phyloP scores from a whole-genome alignment of 805 yeast genomes.

The Saccharomyces jurei region DNA sequence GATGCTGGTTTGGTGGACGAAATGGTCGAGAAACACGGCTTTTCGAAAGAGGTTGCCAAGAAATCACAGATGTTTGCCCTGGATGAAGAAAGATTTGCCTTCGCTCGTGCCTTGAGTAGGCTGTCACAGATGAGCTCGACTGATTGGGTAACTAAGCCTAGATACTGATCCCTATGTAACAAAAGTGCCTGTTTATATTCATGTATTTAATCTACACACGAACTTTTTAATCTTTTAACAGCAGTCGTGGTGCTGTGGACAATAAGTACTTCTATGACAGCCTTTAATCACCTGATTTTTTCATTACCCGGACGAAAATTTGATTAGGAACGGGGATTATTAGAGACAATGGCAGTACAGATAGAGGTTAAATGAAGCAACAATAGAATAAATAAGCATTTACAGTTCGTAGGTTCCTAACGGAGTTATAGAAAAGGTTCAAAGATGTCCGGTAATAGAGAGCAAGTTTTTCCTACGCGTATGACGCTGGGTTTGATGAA shows the following conservation, averaged over 20 bases:
- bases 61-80: slow-evolving; percentile 73
- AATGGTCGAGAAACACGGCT: slow-evolving; percentile 67
- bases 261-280: background rate
- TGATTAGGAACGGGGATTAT: background rate
- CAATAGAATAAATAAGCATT: background rate
- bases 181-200: background rate
- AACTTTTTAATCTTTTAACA: background rate
- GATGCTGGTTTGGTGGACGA: slow-evolving; percentile 39
- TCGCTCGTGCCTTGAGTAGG: slow-evolving; percentile 88
- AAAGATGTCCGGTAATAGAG: slow-evolving; percentile 44
- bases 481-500: slow-evolving; percentile 96
- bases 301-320: background rate
- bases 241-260: background rate
- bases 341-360: background rate
- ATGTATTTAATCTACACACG: background rate
- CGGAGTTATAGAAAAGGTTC: background rate
- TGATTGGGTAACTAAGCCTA: slow-evolving; percentile 57
- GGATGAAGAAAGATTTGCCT: slow-evolving; percentile 94
- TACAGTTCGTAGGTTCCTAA: background rate
- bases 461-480: slow-evolving; percentile 94
- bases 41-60: slow-evolving; percentile 61
- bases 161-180: background rate
- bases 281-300: background rate
- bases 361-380: background rate
- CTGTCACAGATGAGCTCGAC: slow-evolving; percentile 88